Base-by-base conservation (phyloP, 768 basidiomycete species). In the Postia placenta region DNA sequence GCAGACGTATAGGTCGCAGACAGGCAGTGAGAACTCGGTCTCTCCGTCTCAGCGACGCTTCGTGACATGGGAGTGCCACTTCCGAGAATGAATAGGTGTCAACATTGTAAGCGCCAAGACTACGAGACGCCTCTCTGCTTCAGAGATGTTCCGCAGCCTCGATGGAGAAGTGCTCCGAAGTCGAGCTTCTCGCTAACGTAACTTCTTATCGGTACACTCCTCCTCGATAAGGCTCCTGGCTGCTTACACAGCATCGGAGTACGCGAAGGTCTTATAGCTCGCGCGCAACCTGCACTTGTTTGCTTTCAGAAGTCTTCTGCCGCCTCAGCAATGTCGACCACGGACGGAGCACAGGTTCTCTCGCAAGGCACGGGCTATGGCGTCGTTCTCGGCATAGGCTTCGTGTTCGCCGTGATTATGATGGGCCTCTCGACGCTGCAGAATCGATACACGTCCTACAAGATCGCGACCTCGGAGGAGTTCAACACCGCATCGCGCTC, bases 381-480 rank as follows among this genome's bases (percentile, higher is more conserved):
- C 19, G 59, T 64, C 25, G 62, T 63, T n/a, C 50, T 64, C 28
- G 64, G 64, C 11, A 55, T 65, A 30, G 64, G 64, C 3, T 54
- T 63, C 33, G 49, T 63, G 33, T 64, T 65, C 45, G 60, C 61
- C 6, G 40, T 59, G 25, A 45, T 64, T 41, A 64, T 65, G 64
- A 56, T 55, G 42, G 61, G 60, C 44, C 51, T 61, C n/a, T 58
- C 63, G 3, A 51, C 50, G 33, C 47, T 61, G 19, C 61, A 63
- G 48, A 59, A 58, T 25, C 54, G 58, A 23, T 65, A 65, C 43
- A 64, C 64, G 12, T 37, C 50, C 20, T 64, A 55, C 54, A 60
- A 59, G 45, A 54, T 56, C 4, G 50, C 56, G 12, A 58, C 60
- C 11, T 59, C 61, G 2, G 61, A 62, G 36, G 63, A 64, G 41